phyloP scores from a whole-genome alignment of 306 rosid species.

The Chamaecrista fasciculata region DNA sequence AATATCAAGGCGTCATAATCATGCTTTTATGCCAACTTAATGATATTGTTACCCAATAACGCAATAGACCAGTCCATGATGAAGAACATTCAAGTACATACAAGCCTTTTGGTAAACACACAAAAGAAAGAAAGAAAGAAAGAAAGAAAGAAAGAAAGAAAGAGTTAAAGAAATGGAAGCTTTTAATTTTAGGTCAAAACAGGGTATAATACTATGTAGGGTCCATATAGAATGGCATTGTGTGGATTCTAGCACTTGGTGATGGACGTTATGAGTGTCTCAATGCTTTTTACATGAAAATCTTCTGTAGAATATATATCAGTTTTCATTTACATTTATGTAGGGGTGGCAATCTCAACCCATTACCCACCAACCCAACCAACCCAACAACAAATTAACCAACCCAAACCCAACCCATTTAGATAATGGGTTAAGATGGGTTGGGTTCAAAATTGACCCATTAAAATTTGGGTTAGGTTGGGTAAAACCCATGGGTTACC shows the following conservation, averaged over 20 bases:
- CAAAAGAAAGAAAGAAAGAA: neutral
- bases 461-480: too few species aligned
- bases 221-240: neutral
- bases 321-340: too few species aligned
- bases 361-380: too few species aligned
- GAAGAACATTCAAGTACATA: slow-evolving; percentile 5
- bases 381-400: too few species aligned
- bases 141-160: neutral
- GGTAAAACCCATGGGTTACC: too few species aligned
- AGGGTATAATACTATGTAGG: neutral
- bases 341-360: too few species aligned
- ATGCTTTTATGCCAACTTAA: slow-evolving; percentile 22
- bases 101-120: neutral
- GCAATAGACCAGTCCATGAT: neutral
- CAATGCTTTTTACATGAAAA: neutral
- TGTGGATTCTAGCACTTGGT: neutral
- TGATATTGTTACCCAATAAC: slow-evolving; percentile 1
- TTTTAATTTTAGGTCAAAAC: neutral
- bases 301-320: too few species aligned
- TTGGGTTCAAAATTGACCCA: too few species aligned
- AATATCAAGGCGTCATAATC: slow-evolving; percentile 15
- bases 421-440: too few species aligned
- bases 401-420: too few species aligned
- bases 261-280: neutral
- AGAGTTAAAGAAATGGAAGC: neutral